Percentiles rank a stretch among this genome's conserved stretches.
phyloP scores from a whole-genome alignment of 23 red algal genomes.

The Gracilaria domingensis region DNA sequence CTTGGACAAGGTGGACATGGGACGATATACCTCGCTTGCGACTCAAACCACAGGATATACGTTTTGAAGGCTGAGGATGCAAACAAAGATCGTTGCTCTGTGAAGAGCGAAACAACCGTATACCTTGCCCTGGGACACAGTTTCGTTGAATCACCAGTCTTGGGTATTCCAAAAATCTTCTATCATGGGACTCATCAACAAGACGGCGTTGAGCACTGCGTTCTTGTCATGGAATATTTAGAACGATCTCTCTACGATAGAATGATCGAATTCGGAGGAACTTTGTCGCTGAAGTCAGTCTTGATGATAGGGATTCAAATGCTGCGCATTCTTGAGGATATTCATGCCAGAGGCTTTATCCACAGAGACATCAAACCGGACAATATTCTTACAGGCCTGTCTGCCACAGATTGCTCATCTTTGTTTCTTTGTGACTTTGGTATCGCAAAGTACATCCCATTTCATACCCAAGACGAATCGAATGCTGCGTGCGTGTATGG shows the following conservation, averaged over 20 bases:
- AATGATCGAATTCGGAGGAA: conserved; percentile 13
- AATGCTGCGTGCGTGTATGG: conserved; percentile 12
- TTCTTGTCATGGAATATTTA: conserved; percentile 30
- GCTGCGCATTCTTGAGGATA: conserved; percentile 44
- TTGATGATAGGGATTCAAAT: conserved; percentile 43
- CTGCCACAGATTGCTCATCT: conserved; percentile 38
- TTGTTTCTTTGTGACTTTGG: conserved; percentile 73
- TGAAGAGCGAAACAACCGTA: conserved; percentile 23
- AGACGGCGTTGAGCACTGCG: conserved; percentile 3
- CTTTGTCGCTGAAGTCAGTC: neutral
- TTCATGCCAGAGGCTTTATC: conserved; percentile 66
- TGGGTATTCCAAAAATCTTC: conserved; percentile 20
- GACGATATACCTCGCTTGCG: neutral
- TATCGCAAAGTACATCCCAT: conserved; percentile 29
- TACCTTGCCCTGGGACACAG: conserved; percentile 16
- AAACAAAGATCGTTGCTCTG: conserved; percentile 2
- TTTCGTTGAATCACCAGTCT: conserved; percentile 19
- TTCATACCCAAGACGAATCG: conserved; percentile 2
- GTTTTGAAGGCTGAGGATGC: conserved; percentile 20
- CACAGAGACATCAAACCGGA: conserved; percentile 86
- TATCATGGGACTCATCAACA: conserved; percentile 1
- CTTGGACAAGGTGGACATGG: neutral
- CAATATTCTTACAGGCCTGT: conserved; percentile 62
- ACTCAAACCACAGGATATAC: conserved; percentile 17
- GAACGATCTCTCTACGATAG: conserved; percentile 8